Conservation (phyloP, 352 stramenopile genomes). For the Globisporangium radiosum region DNA sequence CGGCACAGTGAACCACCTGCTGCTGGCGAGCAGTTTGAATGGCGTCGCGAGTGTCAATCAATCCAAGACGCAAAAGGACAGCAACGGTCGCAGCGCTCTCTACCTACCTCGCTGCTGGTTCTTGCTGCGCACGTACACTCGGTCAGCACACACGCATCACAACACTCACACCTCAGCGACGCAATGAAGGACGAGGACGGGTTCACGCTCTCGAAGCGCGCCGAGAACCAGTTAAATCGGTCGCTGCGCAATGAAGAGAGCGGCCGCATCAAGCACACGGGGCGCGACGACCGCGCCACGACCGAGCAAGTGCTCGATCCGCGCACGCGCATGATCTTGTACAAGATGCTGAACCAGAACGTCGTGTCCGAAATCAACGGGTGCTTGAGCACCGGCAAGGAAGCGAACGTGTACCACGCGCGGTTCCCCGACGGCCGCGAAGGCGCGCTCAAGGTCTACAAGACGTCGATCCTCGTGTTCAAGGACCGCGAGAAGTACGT, state of each 20-base stretch:
- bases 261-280: slow-evolving; percentile 62
- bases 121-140: neutral
- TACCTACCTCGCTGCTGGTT: neutral
- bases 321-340: slow-evolving; percentile 34
- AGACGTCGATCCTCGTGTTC: slow-evolving; percentile 44
- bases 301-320: slow-evolving; percentile 50
- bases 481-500: slow-evolving; percentile 40
- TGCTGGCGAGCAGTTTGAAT: neutral
- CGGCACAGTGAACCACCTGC: neutral
- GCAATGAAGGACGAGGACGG: slow-evolving; percentile 56
- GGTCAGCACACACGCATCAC: neutral
- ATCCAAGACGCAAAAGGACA: neutral
- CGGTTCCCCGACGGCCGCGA: slow-evolving; percentile 15
- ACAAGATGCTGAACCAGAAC: slow-evolving; percentile 38
- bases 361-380: slow-evolving; percentile 31
- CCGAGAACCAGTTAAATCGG: slow-evolving; percentile 70
- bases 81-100: too few relatives aligned
- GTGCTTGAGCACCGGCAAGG: slow-evolving; percentile 36
- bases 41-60: neutral
- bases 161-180: neutral
- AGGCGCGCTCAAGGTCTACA: slow-evolving; percentile 68
- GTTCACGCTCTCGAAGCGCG: slow-evolving; percentile 71
- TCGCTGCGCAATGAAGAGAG: slow-evolving; percentile 65
- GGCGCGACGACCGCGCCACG: slow-evolving; percentile 28
- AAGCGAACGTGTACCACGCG: slow-evolving; percentile 48